Base-by-base conservation (phyloP, 2,329 filamentous ascomycete species). In the Chaetomiaceae sp. region DNA sequence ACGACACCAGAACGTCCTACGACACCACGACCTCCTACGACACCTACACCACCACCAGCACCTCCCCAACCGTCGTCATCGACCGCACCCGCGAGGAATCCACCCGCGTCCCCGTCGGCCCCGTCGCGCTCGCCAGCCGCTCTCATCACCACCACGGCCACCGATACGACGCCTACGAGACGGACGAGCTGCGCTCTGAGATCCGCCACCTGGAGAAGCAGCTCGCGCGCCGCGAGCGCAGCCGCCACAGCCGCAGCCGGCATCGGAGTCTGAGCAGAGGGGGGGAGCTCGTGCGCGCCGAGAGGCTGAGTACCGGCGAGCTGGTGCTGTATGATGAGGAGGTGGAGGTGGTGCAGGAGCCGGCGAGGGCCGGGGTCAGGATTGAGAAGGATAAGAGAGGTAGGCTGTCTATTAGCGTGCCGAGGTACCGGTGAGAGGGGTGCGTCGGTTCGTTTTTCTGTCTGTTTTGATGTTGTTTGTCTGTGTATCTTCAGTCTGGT, bases 301-400 rank as follows among this genome's bases (percentile, higher is more conserved):
- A 84, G 64, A 73, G 80, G 22, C 69, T 81, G 46, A 77, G 77
- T 25, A 80, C 83, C 50, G 84, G 81, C 43, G 78, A 84, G 60
- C 66, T 89, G 31, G 77, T 88, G 42, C 69, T 88, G 39, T 85
- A 84, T 58, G 77, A 83, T 71, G 78, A 84, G 61, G 68, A 75
- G 63, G 69, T 84, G 59, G 80, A 84, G 69, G 75, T 71, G 64
- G 68, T 81, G 47, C 74, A 79, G 59, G 77, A 79, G 63, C 73
- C 75, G 17, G 29, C 20, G 45, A 72, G 72, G 65, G 79, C 74
- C 67, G 81, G 81, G 50, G 75, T 88, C 59, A 78, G 87, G 63
- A 83, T 96, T 64, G 88, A 90, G 74, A 90, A 88, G 78, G 90
- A 96, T 75, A 87, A 87, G 78, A 94, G 89, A 91, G 91, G 91